These are phyloP conservation scores for Cystobasidium slooffiae DNA, from an alignment of 1,284 basidiomycete species.

Conservation along the genomic window DNA sequence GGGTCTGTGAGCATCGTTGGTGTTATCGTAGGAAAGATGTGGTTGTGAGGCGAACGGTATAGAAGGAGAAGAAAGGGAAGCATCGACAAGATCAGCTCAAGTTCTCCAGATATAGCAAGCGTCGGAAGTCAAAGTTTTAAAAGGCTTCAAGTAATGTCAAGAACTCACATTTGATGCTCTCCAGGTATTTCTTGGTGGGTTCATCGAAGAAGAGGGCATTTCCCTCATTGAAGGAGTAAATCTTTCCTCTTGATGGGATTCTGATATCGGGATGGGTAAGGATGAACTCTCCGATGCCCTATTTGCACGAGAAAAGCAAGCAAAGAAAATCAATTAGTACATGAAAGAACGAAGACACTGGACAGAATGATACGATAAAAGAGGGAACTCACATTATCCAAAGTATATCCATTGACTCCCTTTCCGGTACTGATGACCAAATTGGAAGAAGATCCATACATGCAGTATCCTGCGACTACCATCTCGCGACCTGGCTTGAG, in stretches of 20 bases:
- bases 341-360: slow-evolving; percentile 1
- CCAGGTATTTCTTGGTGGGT: slow-evolving; percentile 83
- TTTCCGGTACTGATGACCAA: slow-evolving; percentile 92
- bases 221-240: slow-evolving; percentile 99
- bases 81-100: no score
- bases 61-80: not conserved
- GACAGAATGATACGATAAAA: not conserved
- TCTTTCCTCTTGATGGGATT: slow-evolving; percentile 93
- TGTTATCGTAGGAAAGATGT: no score
- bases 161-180: slow-evolving; percentile 81
- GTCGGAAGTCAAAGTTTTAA: no score
- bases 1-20: slow-evolving; percentile 40
- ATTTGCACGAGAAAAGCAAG: slow-evolving; percentile 1
- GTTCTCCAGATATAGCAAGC: no score
- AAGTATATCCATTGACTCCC: slow-evolving; percentile 97
- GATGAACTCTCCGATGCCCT: slow-evolving; percentile 93
- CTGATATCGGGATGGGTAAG: slow-evolving; percentile 97
- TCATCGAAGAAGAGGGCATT: slow-evolving; percentile 93
- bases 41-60: slow-evolving; percentile 61
- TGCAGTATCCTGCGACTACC: slow-evolving; percentile 81
- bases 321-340: not conserved
- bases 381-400: slow-evolving; percentile 69
- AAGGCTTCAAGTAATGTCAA: not conserved
- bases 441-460: slow-evolving; percentile 98
- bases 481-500: slow-evolving; percentile 92